Conservation (phyloP, 345 rosid species). For the Odontarrhena argentea region DNA sequence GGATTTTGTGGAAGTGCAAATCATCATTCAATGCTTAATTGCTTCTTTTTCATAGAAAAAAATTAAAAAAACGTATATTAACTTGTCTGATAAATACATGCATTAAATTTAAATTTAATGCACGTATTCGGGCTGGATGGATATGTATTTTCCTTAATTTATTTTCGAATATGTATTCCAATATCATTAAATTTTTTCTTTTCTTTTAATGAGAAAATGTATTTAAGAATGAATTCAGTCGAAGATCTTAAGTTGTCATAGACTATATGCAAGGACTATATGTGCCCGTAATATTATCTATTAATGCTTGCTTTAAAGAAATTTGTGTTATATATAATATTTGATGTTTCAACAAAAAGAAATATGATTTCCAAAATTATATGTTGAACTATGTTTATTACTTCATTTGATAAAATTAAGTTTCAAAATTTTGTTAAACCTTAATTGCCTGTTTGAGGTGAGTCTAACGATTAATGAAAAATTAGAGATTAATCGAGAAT, state of each 20-base stretch:
- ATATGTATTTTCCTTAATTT: constrained; percentile 8
- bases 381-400: not conserved
- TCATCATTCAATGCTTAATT: constrained; percentile 35
- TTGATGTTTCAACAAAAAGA: too few species aligned
- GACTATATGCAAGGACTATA: too few species aligned
- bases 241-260: not conserved
- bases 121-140: constrained; percentile 3
- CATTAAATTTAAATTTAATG: constrained; percentile 14
- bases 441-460: too few species aligned
- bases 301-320: not conserved
- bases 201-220: not conserved
- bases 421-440: too few species aligned
- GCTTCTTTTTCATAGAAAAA: constrained; percentile 12
- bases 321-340: not conserved
- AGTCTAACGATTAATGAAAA: too few species aligned
- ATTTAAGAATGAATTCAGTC: not conserved
- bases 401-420: not conserved
- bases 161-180: not conserved
- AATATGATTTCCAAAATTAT: not conserved
- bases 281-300: too few species aligned
- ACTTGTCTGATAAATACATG: too few species aligned
- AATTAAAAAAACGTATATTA: too few species aligned
- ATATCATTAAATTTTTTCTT: not conserved
- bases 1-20: constrained; percentile 28
- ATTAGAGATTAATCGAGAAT: too few species aligned